phyloP scores from a whole-genome alignment of 2,329 filamentous ascomycete species.

The Metarhizium brunneum region DNA sequence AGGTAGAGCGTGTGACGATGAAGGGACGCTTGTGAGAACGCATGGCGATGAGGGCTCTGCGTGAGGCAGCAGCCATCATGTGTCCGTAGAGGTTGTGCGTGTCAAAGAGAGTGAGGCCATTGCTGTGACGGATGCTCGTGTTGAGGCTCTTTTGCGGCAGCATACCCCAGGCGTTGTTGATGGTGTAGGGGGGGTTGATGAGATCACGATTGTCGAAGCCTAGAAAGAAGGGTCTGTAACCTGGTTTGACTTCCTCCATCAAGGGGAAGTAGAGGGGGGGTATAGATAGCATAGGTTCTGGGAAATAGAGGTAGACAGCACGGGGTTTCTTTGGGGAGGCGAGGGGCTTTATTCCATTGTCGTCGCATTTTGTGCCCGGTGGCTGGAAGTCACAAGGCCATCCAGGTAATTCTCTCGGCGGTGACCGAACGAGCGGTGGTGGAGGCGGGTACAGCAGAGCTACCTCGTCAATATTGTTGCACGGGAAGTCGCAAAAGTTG shows the following conservation, averaged over 20 bases:
- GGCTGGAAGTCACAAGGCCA: conserved; percentile 38
- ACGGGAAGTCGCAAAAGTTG: conserved; percentile 21
- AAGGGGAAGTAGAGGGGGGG: too few relatives aligned
- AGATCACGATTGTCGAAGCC: conserved; percentile 13
- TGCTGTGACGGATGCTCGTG: conserved; percentile 58
- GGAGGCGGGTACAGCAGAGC: conserved; percentile 42
- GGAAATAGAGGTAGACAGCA: too few relatives aligned
- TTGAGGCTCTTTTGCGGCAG: conserved; percentile 52
- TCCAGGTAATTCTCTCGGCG: conserved; percentile 55
- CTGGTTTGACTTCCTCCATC: too few relatives aligned
- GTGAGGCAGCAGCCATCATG: conserved; percentile 62
- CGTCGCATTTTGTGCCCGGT: conserved; percentile 10
- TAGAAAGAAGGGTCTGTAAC: neutral
- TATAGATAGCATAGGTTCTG: too few relatives aligned
- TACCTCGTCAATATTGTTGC: conserved; percentile 25
- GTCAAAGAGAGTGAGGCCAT: conserved; percentile 61
- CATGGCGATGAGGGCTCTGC: conserved; percentile 55
- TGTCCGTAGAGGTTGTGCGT: conserved; percentile 70
- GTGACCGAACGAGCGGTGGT: conserved; percentile 50
- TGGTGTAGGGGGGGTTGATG: conserved; percentile 11
- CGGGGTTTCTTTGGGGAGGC: neutral
- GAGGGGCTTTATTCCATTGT: neutral
- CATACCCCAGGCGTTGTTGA: conserved; percentile 26
- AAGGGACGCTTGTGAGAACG: conserved; percentile 56
- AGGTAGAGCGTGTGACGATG: conserved; percentile 68